Base-by-base conservation (phyloP, 2,329 filamentous ascomycete genomes). In the Juglanconis juglandina region DNA sequence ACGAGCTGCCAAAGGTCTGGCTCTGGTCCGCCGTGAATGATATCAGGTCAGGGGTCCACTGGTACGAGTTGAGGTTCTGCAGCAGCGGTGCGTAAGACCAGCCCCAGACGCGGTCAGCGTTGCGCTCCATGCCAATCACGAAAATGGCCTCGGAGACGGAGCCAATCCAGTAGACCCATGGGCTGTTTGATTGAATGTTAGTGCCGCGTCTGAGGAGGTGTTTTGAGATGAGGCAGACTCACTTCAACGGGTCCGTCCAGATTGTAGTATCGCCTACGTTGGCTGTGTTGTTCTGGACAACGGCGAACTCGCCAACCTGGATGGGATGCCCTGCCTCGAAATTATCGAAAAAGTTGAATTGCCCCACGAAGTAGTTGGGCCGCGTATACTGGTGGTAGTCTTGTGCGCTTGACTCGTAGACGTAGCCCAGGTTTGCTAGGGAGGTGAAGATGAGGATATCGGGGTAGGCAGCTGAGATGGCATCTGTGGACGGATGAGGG, bases 141-240 rank as follows among this genome's bases (percentile, higher is more conserved):
- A 78, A 83, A n/a, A 84, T 74, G 14, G 79, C 81, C 64, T 85
- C 81, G 13, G 81, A 81, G 3, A 90, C 83, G 8, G 81, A 77
- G 33, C 84, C 86, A 53, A 83, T 81, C 84, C 81, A 83, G 76
- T 79, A 84, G 1, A 78, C 81, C 57, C 57, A 60, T 30, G 30
- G 51, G 37, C 60, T 63, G 14, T 11, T 10, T 24, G 34, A 14
- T 75, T 33, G 46, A 11, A 13, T 56, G 52, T 62, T 49, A 59
- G 60, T 24, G 3, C 11, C 6, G 34, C 3, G n/a, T 10, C 6
- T 17, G 14, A n/a, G 14, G 14, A n/a, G 14, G 14, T 17, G 8
- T 47, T 47, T 24, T 6, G 17, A 14, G 51, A 17, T 59, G 1
- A 6, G 9, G 24, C 4, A 11, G 24, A 39, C 57, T 60, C 41